These are phyloP conservation scores for Zizania latifolia DNA, from an alignment of 176 grass and related monocot species.

Conservation along the genomic window DNA sequence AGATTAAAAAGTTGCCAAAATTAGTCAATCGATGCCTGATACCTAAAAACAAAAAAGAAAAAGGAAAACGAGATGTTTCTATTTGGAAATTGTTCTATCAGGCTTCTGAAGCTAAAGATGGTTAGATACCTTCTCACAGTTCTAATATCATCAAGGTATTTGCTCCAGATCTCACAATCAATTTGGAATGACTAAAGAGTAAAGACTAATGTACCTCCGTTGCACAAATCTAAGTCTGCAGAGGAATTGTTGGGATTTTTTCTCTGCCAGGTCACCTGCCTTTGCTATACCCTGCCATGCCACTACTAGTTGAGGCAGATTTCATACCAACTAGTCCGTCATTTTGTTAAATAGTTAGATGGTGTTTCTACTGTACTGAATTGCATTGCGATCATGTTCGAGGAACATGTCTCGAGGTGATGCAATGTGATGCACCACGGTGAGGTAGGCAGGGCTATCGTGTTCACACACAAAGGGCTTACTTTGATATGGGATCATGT, in stretches of 20 bases:
- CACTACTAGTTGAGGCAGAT: background rate
- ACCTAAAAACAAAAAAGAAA: background rate
- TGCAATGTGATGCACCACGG: too few species aligned
- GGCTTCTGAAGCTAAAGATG: background rate
- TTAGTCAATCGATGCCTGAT: conserved; percentile 2
- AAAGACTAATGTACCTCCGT: background rate
- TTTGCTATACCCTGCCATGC: background rate
- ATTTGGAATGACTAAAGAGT: background rate
- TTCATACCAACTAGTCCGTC: background rate
- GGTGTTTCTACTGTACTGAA: background rate
- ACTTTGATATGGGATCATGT: too few species aligned
- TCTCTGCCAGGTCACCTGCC: background rate
- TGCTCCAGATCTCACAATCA: background rate
- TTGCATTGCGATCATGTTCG: too few species aligned
- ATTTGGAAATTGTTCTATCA: background rate
- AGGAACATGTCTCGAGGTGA: too few species aligned
- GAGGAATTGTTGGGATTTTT: background rate
- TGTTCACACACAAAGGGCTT: too few species aligned
- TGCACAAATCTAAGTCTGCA: background rate
- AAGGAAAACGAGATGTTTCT: background rate
- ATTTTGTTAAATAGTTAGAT: too few species aligned
- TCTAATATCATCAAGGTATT: background rate
- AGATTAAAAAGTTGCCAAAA: conserved; percentile 27
- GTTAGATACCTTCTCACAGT: background rate
- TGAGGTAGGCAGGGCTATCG: too few species aligned